Evolutionary conservation across 495 filamentous ascomycete genomes (phyloP).

Genomic region (Ramalina intermedia): DNA sequence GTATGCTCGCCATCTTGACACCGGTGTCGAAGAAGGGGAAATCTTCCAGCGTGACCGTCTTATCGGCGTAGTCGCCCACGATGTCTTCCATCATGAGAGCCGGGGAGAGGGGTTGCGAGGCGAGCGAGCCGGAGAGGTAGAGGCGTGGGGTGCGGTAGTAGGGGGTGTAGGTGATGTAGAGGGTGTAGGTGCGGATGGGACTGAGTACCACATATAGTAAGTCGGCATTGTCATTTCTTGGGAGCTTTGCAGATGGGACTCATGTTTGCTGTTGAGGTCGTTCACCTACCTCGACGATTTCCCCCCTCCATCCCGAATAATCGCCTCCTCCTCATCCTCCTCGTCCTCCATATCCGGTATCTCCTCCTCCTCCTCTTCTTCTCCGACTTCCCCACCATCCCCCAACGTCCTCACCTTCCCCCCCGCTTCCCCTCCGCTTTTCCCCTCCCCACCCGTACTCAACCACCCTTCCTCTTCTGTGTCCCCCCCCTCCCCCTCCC

Average conservation of each 20-base stretch:
- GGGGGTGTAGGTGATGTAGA: conserved; percentile 94
- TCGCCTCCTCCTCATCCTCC: conserved; percentile 91
- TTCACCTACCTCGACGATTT: conserved; percentile 15
- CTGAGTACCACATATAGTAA: conserved; percentile 25
- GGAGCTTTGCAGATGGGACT: too few species aligned
- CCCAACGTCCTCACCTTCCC: conserved; percentile 73
- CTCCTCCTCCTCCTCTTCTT: conserved; percentile 69
- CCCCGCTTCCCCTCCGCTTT: conserved; percentile 56
- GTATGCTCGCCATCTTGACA: conserved; percentile 90
- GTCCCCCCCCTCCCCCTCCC: conserved; percentile 32
- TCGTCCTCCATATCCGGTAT: conserved; percentile 98
- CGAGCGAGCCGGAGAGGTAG: conserved; percentile 81
- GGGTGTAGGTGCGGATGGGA: conserved; percentile 77
- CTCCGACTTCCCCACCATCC: conserved; percentile 56
- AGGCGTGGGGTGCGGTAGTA: conserved; percentile 95
- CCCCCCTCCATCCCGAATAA: conserved; percentile 63
- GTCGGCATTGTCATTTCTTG: too few species aligned
- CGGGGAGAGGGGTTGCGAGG: conserved; percentile 71
- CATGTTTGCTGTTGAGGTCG: conserved; percentile 16
- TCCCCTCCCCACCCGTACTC: conserved; percentile 51
- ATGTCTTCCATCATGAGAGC: conserved; percentile 98
- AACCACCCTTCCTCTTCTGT: conserved; percentile 84
- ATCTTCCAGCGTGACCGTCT: conserved; percentile 96
- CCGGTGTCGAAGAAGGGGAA: conserved; percentile 76
- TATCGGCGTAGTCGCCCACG: conserved; percentile 98